These are phyloP conservation scores for Alternaria sp. DNA, from an alignment of 2,329 filamentous ascomycete genomes.

Conservation along the genomic window DNA sequence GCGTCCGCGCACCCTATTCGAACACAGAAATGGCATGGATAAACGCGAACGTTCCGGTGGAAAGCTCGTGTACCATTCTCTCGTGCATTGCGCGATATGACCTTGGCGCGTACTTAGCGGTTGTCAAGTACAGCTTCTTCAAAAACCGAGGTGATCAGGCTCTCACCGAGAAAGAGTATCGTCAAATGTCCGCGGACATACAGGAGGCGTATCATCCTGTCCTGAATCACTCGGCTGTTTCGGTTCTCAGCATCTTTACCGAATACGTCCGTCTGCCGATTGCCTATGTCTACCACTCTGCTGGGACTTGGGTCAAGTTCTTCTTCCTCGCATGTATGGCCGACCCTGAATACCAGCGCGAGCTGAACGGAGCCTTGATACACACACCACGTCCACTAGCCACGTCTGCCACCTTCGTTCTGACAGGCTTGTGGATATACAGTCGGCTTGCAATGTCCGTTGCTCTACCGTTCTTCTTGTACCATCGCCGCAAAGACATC, in stretches of 20 bases:
- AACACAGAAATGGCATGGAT: conserved; percentile 54
- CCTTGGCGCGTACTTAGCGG: conserved; percentile 51
- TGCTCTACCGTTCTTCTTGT: conserved; percentile 55
- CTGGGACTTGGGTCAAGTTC: conserved; percentile 56
- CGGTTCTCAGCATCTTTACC: conserved; percentile 29
- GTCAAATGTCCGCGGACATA: conserved; percentile 42
- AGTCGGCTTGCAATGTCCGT: conserved; percentile 53
- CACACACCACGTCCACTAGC: conserved; percentile 44
- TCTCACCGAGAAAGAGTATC: conserved; percentile 38
- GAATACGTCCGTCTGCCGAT: conserved; percentile 44
- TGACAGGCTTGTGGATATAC: conserved; percentile 59
- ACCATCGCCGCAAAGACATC: conserved; percentile 57
- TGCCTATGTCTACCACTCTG: conserved; percentile 51
- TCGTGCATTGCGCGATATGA: conserved; percentile 57
- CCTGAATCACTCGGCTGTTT: conserved; percentile 35
- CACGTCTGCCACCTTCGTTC: conserved; percentile 47
- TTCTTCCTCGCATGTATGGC: conserved; percentile 58
- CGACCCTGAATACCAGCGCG: conserved; percentile 60
- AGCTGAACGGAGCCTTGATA: conserved; percentile 55
- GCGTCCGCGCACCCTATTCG: conserved; percentile 50
- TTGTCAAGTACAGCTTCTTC: conserved; percentile 44
- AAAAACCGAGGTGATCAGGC: conserved; percentile 28
- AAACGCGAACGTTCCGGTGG: conserved; percentile 50
- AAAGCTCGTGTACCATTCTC: conserved; percentile 46
- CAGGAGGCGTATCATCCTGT: conserved; percentile 39